phyloP scores from a whole-genome alignment of 805 yeast species.

The Ogataea populi-albae region DNA sequence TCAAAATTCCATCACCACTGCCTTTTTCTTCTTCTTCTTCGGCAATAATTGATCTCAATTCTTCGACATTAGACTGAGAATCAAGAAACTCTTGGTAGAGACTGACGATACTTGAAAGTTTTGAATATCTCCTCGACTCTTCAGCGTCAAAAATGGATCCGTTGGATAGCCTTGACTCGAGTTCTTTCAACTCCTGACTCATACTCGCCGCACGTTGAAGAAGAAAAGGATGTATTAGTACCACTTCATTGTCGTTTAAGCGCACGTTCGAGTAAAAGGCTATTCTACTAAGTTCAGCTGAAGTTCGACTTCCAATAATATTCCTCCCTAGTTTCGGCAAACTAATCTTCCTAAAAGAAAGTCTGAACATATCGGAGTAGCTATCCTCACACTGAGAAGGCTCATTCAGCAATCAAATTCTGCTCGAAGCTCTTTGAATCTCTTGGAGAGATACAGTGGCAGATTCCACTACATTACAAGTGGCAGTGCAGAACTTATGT shows the following conservation, averaged over 20 bases:
- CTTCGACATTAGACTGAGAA: constrained; percentile 32
- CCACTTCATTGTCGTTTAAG: constrained; percentile 10
- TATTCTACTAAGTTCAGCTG: too few relatives aligned
- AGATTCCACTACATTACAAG: too few relatives aligned
- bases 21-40: constrained; percentile 43
- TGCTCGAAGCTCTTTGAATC: too few relatives aligned
- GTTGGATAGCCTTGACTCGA: constrained; percentile 42
- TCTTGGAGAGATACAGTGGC: too few relatives aligned
- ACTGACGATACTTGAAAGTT: constrained; percentile 43
- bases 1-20: constrained; percentile 42
- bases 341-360: too few relatives aligned
- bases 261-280: constrained; percentile 2
- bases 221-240: constrained; percentile 45
- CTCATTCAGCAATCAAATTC: too few relatives aligned
- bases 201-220: constrained; percentile 45
- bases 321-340: too few relatives aligned
- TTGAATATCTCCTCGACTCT: constrained; percentile 48
- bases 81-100: constrained; percentile 37
- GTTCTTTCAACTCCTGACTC: constrained; percentile 36
- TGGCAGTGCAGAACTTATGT: too few relatives aligned
- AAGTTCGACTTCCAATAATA: too few relatives aligned
- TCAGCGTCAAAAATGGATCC: constrained; percentile 44
- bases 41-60: constrained; percentile 32
- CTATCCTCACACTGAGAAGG: too few relatives aligned
- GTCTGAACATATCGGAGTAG: too few relatives aligned